These are phyloP conservation scores for Pyracantha coccinea DNA, from an alignment of 331 rosid species.

Conservation along the genomic window DNA sequence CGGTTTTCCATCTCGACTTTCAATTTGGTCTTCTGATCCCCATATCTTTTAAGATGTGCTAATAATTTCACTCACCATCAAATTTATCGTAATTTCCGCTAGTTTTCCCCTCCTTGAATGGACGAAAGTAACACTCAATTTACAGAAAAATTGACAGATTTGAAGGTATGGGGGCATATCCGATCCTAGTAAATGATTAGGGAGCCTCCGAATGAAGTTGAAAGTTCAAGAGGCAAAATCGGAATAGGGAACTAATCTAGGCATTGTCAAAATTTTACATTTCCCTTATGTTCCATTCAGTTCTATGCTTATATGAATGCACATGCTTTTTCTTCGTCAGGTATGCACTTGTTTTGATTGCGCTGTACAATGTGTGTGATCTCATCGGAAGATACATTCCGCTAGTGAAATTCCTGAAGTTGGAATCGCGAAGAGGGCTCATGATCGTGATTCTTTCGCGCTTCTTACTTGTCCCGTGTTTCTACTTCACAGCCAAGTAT, in stretches of 20 bases:
- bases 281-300: not conserved
- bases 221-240: not conserved
- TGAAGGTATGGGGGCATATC: conserved; percentile 37
- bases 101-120: not conserved
- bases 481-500: conserved; percentile 77
- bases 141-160: not conserved
- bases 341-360: conserved; percentile 80
- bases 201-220: not conserved
- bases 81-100: too few species aligned
- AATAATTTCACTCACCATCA: too few species aligned
- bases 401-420: conserved; percentile 34
- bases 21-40: not conserved
- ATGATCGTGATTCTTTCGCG: conserved; percentile 36
- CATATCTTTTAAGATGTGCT: too few species aligned
- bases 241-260: not conserved
- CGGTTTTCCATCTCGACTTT: not conserved
- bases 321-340: conserved; percentile 21
- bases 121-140: not conserved
- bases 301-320: not conserved
- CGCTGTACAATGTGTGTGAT: conserved; percentile 76
- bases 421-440: conserved; percentile 60
- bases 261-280: not conserved
- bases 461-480: conserved; percentile 70
- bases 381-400: conserved; percentile 83
- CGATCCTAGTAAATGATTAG: not conserved